A percentile compares a stretch with the other conserved stretches of the same genome.
Conservation (phyloP, 495 filamentous ascomycete genomes). For the Penicillium steckii region DNA sequence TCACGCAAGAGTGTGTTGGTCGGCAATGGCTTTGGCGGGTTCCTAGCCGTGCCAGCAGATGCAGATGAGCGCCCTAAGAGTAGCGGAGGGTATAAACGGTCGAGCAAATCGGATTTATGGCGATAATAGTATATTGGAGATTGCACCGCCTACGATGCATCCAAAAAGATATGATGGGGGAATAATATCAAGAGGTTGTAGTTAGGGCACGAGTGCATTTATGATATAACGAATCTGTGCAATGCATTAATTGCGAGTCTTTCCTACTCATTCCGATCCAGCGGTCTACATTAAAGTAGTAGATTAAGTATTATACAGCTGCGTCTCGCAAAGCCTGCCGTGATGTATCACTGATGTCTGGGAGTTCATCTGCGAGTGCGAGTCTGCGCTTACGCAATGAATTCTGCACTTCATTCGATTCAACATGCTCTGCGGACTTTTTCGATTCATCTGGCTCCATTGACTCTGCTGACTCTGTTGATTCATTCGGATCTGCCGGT, state of each 20-base stretch:
- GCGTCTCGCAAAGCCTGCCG: not conserved
- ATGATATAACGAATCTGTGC: slow-evolving; percentile 1
- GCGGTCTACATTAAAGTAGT: not conserved
- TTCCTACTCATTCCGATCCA: slow-evolving; percentile 1
- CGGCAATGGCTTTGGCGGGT: slow-evolving; percentile 78
- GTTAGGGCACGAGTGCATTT: not conserved
- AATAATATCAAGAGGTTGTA: not conserved
- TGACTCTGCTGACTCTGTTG: not conserved
- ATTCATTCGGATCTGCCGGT: not conserved
- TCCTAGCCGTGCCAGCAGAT: slow-evolving; percentile 68
- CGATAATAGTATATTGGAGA: slow-evolving; percentile 21
- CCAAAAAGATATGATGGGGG: not conserved
- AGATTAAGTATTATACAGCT: not conserved
- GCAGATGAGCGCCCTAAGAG: slow-evolving; percentile 45
- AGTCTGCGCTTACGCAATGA: not conserved
- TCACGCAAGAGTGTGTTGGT: slow-evolving; percentile 62
- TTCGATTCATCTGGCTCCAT: not conserved
- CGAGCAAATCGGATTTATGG: slow-evolving; percentile 45
- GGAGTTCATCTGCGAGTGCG: not conserved
- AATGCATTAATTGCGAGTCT: not conserved
- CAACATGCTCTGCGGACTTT: not conserved
- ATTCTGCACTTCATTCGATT: not conserved
- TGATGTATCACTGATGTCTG: not conserved
- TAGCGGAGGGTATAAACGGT: slow-evolving; percentile 34
- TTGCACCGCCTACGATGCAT: not conserved